Base-by-base conservation (phyloP, 257 asterid genomes). In the Catharanthus roseus region DNA sequence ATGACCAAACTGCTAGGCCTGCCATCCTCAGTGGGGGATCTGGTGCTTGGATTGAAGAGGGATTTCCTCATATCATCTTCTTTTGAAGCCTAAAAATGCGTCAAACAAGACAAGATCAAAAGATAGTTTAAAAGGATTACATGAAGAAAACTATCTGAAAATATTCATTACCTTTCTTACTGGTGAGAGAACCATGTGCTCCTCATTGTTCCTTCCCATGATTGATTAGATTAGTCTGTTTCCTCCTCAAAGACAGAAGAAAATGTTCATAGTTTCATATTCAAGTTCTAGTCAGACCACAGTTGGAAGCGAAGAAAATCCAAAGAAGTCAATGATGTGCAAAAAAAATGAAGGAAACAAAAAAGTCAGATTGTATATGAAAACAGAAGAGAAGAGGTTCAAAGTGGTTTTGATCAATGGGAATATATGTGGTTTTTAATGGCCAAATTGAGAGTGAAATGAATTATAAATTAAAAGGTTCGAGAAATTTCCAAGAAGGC, bases 1-100 rank as follows among this genome's bases (percentile, higher is more conserved):
- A 90, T 39, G 16, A 88, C 88, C 97, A 90, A 83, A 85, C 96
- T 90, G 71, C 65, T 90, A 51, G 90, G 89, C 80, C 87, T 85
- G 83, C 84, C 86, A 39, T 81, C 71, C 6, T 69, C 74, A 18
- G 24, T 33, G 1, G 67, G 66, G 24, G 85, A 65, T 70, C 76
- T 67, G 80, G 84, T 53, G 84, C 82, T 10, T 13, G 66, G 34
- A 50, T 67, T 77, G 24, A 84, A 79, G 38, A 54, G 39, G 24
- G 89, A 77, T 84, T 82, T 87, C 58, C 86, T 78, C 80, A 79
- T 38, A 58, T 87, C 95, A 28, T 83, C 91, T 77, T 89, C 90
- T 56, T 74, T 80, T 56, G 53, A 71, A 56, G 72, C 81, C 86
- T 88, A 72, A 7, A 39, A 39, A 12, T 3, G 34, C 12, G 1